These are phyloP conservation scores for Aspergillus funiculosus DNA, from an alignment of 495 filamentous ascomycete species.

Conservation along the genomic window DNA sequence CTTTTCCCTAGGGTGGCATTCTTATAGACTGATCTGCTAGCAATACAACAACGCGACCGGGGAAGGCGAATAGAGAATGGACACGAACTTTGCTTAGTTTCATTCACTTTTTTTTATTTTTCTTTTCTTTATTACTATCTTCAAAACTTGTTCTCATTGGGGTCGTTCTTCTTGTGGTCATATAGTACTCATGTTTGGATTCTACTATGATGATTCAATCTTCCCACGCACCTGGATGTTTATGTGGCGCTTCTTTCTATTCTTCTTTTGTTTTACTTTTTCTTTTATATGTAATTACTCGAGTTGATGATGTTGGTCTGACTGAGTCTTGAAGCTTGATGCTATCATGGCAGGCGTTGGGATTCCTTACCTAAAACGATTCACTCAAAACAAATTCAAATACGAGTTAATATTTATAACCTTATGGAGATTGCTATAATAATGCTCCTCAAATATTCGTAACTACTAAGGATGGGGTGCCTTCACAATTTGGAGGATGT, in stretches of 20 bases:
- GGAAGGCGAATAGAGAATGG: conserved; percentile 20
- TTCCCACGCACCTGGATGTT: too few species aligned
- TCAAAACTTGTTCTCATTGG: conserved; percentile 1
- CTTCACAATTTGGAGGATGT: too few species aligned
- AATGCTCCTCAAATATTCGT: too few species aligned
- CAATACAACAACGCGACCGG: conserved; percentile 10
- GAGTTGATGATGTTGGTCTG: background rate
- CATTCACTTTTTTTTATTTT: conserved; percentile 3
- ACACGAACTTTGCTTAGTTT: conserved; percentile 9
- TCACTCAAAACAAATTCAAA: too few species aligned
- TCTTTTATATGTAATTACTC: too few species aligned
- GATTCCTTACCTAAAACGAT: too few species aligned
- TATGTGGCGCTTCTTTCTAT: conserved; percentile 1
- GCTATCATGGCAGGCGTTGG: background rate
- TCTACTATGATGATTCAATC: background rate
- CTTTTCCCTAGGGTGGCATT: conserved; percentile 12
- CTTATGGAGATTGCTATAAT: too few species aligned
- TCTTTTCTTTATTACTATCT: background rate
- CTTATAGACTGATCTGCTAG: conserved; percentile 26
- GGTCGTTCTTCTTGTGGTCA: conserved; percentile 1
- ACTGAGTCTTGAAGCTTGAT: conserved; percentile 1
- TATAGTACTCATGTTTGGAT: background rate
- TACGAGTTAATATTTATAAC: too few species aligned
- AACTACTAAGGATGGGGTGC: too few species aligned
- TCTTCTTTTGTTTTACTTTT: background rate